Evolutionary conservation across 2,329 filamentous ascomycete genomes (phyloP).

Genomic region (Cadophora luteo-olivacea): DNA sequence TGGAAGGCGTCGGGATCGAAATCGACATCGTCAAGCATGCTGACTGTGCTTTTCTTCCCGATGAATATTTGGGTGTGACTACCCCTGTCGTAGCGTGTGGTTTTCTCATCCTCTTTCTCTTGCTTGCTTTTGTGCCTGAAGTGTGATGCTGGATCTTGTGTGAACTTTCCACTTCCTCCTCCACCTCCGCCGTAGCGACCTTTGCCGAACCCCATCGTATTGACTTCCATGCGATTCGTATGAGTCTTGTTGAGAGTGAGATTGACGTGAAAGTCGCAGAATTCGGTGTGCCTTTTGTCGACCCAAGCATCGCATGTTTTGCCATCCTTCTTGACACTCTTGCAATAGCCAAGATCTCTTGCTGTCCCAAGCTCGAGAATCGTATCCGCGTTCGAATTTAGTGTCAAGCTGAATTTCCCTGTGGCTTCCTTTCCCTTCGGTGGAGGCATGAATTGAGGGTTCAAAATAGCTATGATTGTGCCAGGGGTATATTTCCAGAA

Average conservation of each 20-base stretch:
- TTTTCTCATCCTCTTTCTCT: slow-evolving; percentile 41
- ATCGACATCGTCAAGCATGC: slow-evolving; percentile 70
- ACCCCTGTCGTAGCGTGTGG: slow-evolving; percentile 60
- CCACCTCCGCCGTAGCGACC: slow-evolving; percentile 37
- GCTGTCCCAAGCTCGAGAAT: slow-evolving; percentile 88
- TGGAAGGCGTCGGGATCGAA: slow-evolving; percentile 59
- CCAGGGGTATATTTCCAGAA: slow-evolving; percentile 95
- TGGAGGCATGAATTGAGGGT: slow-evolving; percentile 89
- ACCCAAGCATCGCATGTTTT: slow-evolving; percentile 83
- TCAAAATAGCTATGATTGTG: slow-evolving; percentile 91
- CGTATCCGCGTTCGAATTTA: slow-evolving; percentile 86
- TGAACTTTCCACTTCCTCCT: slow-evolving; percentile 37
- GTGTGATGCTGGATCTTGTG: slow-evolving; percentile 34
- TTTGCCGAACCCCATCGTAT: slow-evolving; percentile 63
- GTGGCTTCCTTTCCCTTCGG: slow-evolving; percentile 76
- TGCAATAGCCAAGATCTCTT: slow-evolving; percentile 88
- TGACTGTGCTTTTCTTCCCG: slow-evolving; percentile 59
- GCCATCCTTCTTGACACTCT: slow-evolving; percentile 83
- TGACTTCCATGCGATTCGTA: slow-evolving; percentile 78
- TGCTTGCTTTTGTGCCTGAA: slow-evolving; percentile 35
- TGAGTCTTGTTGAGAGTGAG: slow-evolving; percentile 75
- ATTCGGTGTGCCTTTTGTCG: slow-evolving; percentile 85
- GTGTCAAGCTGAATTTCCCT: slow-evolving; percentile 82
- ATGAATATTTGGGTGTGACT: slow-evolving; percentile 65
- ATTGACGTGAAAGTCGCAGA: slow-evolving; percentile 93